Percentiles rank a stretch among this genome's conserved stretches.
These are phyloP conservation scores for Aspergillus caelatus DNA, from an alignment of 2,329 filamentous ascomycete genomes.

Conservation along the genomic window DNA sequence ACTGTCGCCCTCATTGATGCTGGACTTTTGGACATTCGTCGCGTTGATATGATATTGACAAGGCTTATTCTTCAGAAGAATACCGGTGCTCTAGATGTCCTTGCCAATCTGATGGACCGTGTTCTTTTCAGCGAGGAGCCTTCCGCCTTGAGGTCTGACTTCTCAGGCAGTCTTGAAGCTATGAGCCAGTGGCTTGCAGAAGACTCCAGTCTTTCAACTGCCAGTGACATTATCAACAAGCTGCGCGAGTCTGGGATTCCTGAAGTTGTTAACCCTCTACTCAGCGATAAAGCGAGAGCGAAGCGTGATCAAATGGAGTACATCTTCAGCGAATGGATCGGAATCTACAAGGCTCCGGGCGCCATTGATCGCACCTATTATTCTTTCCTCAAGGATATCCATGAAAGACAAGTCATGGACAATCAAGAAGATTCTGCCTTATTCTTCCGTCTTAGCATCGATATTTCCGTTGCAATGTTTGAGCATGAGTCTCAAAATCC, in stretches of 20 bases:
- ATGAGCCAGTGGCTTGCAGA: conserved; percentile 80
- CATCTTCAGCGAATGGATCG: conserved; percentile 93
- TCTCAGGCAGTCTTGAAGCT: conserved; percentile 77
- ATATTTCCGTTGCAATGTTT: conserved; percentile 75
- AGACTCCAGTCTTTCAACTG: conserved; percentile 66
- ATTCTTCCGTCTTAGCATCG: conserved; percentile 80
- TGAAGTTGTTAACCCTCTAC: conserved; percentile 57
- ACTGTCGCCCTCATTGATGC: conserved; percentile 63
- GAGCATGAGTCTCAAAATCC: conserved; percentile 69
- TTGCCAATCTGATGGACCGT: conserved; percentile 78
- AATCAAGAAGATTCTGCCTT: conserved; percentile 74
- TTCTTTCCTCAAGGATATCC: conserved; percentile 83
- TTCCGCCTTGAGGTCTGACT: conserved; percentile 79
- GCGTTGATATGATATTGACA: conserved; percentile 72
- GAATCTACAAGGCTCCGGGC: conserved; percentile 75
- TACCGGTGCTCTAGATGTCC: conserved; percentile 72
- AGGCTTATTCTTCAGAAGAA: conserved; percentile 73
- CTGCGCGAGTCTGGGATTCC: conserved; percentile 58
- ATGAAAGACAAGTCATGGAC: conserved; percentile 71
- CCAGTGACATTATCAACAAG: conserved; percentile 71
- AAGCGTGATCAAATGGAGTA: conserved; percentile 88
- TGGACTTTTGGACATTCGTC: conserved; percentile 62
- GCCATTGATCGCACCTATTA: conserved; percentile 71
- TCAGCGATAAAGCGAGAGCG: conserved; percentile 59
- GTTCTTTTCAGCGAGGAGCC: conserved; percentile 78